Evolutionary conservation across 441 rosid species (phyloP).

Genomic region (Eutrema salsugineum): DNA sequence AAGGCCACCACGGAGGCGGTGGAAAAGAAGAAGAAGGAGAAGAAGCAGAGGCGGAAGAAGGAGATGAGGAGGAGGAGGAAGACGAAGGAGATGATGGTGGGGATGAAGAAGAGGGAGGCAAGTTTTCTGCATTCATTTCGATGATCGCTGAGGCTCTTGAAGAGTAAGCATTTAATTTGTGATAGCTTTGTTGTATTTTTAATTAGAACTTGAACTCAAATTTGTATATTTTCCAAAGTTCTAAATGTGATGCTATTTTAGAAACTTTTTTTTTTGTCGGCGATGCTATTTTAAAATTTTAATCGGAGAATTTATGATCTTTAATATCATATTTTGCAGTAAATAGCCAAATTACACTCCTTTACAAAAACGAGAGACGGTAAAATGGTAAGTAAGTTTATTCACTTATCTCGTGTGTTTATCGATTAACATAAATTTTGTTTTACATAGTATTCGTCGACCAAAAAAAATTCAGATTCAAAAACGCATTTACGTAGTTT

Average conservation of each 20-base stretch:
- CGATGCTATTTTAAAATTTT: no score
- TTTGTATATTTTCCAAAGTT: background rate
- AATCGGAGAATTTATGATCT: no score
- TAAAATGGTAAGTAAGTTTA: no score
- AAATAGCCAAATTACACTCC: no score
- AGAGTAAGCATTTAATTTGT: background rate
- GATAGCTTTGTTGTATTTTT: background rate
- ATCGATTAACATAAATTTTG: no score
- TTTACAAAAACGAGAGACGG: no score
- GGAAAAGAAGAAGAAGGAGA: conserved; percentile 2
- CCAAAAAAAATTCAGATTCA: no score
- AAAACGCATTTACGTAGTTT: no score
- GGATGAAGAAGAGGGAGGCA: conserved; percentile 27
- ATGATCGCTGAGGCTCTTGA: conserved; percentile 21
- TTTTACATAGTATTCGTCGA: no score
- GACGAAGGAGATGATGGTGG: conserved; percentile 12
- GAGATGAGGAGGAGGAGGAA: background rate
- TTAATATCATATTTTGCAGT: no score
- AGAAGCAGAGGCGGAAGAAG: conserved; percentile 3
- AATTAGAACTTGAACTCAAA: background rate
- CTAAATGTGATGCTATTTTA: background rate
- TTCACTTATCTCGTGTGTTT: no score
- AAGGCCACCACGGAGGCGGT: background rate
- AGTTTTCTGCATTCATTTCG: conserved; percentile 27
- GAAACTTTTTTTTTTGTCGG: no score